Base-by-base conservation (phyloP, 1,139 yeast genomes). In the Yamadazyma kanchanaburiensis region DNA sequence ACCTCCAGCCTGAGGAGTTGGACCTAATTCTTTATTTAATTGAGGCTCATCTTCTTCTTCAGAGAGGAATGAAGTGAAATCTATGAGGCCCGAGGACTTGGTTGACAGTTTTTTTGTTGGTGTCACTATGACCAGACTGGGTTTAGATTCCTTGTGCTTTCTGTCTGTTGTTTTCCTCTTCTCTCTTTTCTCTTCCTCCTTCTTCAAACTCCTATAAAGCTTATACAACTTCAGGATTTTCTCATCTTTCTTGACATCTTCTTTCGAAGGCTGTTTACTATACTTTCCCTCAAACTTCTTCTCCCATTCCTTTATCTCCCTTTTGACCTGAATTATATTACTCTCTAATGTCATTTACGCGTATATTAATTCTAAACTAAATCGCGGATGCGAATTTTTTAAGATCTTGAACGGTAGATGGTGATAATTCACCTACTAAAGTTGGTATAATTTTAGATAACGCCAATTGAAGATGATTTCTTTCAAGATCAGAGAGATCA, bases 1-100 rank as follows among this genome's bases (percentile, higher is more conserved):
- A 0, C 91, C 91, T 37, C 78, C 69, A 7, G 82, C 67, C 40
- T 81, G 89, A 0, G 91, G 91, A 0, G 91, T 82, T 0, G 91
- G 91, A 0, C 89, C 89, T 12, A 81, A 49, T 38, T 75, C 80
- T 1, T 27, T n/a, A n/a, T n/a, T n/a, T n/a, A n/a, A n/a, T n/a
- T n/a, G n/a, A n/a, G n/a, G n/a, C n/a, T n/a, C n/a, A n/a, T n/a
- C n/a, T n/a, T n/a, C n/a, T n/a, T n/a, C n/a, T n/a, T n/a, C n/a
- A n/a, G n/a, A n/a, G n/a, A n/a, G 28, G 24, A 39, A 28, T 8
- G 27, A 44, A 38, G 26, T 13, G 27, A 10, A 11, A 23, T 16
- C 9, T 19, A 27, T 17, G 20, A 17, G n/a, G n/a, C n/a, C n/a
- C n/a, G n/a, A 10, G 20, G 20, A 18, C 20, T 18, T 18, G 20